phyloP scores from a whole-genome alignment of 2,329 filamentous ascomycete genomes.

The Ciborinia camelliae region DNA sequence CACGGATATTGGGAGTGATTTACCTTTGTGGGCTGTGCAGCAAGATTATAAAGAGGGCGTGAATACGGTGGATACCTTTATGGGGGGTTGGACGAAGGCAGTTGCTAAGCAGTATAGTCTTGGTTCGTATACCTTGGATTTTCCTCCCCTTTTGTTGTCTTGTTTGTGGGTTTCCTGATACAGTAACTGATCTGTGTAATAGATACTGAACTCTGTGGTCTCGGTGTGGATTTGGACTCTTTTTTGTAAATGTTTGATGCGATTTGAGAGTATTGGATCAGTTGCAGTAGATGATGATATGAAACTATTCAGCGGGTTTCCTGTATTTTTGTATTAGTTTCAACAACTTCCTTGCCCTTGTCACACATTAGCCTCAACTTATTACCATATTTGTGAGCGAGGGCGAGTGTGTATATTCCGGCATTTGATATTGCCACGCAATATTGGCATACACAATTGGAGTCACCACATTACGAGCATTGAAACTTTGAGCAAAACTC shows the following conservation, averaged over 20 bases:
- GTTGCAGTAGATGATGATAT: neutral
- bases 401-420: neutral
- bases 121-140: constrained; percentile 21
- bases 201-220: constrained; percentile 33
- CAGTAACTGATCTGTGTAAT: neutral
- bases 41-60: constrained; percentile 26
- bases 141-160: neutral
- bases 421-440: neutral
- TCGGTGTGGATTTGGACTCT: constrained; percentile 24
- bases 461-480: neutral
- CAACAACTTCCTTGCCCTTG: neutral
- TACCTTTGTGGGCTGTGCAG: constrained; percentile 34
- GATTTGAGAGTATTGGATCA: neutral
- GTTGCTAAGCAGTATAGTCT: constrained; percentile 31
- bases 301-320: too few relatives aligned
- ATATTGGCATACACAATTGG: neutral
- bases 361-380: neutral
- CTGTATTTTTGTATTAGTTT: neutral
- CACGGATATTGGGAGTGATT: constrained; percentile 29
- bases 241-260: constrained; percentile 7
- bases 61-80: constrained; percentile 29
- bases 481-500: neutral
- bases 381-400: too few relatives aligned
- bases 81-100: constrained; percentile 31
- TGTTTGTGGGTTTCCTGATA: neutral